These are phyloP conservation scores for Gynochthodes officinalis DNA, from an alignment of 257 asterid species.

Conservation along the genomic window DNA sequence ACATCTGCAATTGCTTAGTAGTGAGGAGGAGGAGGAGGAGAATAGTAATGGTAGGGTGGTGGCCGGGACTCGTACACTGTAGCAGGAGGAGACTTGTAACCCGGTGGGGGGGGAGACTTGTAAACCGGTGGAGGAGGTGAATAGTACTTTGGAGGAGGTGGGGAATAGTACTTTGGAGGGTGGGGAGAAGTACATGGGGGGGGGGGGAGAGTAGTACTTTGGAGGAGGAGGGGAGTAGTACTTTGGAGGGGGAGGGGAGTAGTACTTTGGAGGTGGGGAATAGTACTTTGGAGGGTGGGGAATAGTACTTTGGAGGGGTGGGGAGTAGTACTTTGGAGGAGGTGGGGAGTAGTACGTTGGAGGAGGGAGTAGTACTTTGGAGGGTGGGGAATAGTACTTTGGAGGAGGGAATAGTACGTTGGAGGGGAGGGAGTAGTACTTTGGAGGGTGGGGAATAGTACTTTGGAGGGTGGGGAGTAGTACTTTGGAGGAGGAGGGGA, in stretches of 20 bases:
- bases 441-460: no score
- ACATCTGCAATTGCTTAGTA: not conserved
- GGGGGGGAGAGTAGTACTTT: not conserved
- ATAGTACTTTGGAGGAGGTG: slow-evolving; percentile 11
- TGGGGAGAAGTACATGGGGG: not conserved
- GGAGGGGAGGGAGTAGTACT: no score
- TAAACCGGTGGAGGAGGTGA: no score
- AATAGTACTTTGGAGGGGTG: not conserved
- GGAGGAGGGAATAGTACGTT: no score
- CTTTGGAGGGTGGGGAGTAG: no score
- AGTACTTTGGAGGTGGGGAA: not conserved
- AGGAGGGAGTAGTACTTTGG: no score
- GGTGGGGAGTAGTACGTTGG: not conserved
- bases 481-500: no score
- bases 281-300: no score
- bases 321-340: not conserved
- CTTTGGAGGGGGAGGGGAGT: not conserved
- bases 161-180: slow-evolving; percentile 8
- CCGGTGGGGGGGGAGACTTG: no score
- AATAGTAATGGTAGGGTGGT: slow-evolving; percentile 8
- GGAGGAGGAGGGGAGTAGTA: not conserved
- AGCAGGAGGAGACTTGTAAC: no score
- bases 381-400: no score
- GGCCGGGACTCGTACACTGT: slow-evolving; percentile 1
- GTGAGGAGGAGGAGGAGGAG: not conserved